These are phyloP conservation scores for Colletotrichum graminicola DNA, from an alignment of 2,329 filamentous ascomycete genomes.

Conservation along the genomic window DNA sequence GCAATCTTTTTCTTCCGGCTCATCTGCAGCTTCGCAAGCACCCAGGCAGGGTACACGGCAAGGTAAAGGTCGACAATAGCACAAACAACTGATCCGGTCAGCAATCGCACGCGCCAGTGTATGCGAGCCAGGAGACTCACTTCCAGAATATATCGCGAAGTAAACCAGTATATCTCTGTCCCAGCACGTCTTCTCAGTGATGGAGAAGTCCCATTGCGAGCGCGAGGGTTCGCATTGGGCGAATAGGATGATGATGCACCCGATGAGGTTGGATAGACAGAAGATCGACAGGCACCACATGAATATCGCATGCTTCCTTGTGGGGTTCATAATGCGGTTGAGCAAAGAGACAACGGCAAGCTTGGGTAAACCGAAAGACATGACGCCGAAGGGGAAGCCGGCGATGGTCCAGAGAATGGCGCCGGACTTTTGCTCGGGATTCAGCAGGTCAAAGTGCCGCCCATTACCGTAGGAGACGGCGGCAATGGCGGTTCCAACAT, in stretches of 20 bases:
- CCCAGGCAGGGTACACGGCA: too few relatives aligned
- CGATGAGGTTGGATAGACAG: conserved; percentile 43
- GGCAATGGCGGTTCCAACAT: conserved; percentile 42
- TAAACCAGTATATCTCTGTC: too few relatives aligned
- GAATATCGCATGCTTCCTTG: too few relatives aligned
- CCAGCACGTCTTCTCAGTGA: too few relatives aligned
- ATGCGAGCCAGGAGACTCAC: not conserved
- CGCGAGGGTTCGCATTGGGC: conserved; percentile 56
- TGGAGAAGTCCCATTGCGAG: conserved; percentile 40
- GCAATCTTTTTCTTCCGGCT: too few relatives aligned
- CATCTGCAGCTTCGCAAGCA: too few relatives aligned
- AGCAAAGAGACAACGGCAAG: too few relatives aligned
- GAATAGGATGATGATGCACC: conserved; percentile 54
- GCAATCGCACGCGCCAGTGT: not conserved
- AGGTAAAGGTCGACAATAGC: too few relatives aligned
- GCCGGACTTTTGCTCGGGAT: conserved; percentile 46
- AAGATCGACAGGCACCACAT: conserved; percentile 46
- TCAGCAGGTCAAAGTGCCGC: conserved; percentile 52
- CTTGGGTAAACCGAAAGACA: conserved; percentile 49
- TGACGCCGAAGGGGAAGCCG: conserved; percentile 53
- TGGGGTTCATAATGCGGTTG: too few relatives aligned
- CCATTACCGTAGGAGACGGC: conserved; percentile 48
- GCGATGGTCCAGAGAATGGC: conserved; percentile 53
- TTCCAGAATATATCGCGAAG: too few relatives aligned
- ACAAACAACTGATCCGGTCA: too few relatives aligned